These are phyloP conservation scores for Quercus glauca DNA, from an alignment of 306 rosid genomes.

Conservation along the genomic window DNA sequence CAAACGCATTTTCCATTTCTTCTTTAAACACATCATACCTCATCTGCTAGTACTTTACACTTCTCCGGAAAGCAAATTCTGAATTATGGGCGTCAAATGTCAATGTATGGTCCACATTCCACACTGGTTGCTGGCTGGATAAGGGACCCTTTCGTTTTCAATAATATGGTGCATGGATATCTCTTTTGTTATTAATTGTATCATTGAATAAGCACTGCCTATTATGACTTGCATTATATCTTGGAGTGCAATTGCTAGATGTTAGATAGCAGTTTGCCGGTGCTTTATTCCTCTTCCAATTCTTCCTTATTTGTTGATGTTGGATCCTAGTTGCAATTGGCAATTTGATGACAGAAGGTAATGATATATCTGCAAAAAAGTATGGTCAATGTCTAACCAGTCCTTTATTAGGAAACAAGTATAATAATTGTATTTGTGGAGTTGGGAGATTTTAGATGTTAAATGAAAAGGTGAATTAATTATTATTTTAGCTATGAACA, in stretches of 20 bases:
- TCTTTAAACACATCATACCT: background rate
- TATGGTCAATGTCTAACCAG: background rate
- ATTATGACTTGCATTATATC: background rate
- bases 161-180: slow-evolving; percentile 7
- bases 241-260: slow-evolving; percentile 12
- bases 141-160: slow-evolving; percentile 30
- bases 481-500: too few species aligned
- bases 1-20: slow-evolving; percentile 13
- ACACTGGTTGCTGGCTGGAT: slow-evolving; percentile 43
- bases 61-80: background rate
- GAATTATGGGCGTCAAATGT: slow-evolving; percentile 19
- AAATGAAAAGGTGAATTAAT: too few species aligned
- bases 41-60: slow-evolving; percentile 18
- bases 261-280: background rate
- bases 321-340: background rate
- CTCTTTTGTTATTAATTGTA: background rate
- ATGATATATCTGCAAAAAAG: background rate
- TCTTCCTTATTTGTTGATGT: background rate
- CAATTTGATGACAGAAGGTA: background rate
- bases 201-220: background rate
- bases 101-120: slow-evolving; percentile 27
- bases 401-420: background rate
- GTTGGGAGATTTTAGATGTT: background rate
- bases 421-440: background rate
- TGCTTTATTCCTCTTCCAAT: background rate